Evolutionary conservation across 1,284 basidiomycete species (phyloP).

Genomic region (Puccinia hordei): DNA sequence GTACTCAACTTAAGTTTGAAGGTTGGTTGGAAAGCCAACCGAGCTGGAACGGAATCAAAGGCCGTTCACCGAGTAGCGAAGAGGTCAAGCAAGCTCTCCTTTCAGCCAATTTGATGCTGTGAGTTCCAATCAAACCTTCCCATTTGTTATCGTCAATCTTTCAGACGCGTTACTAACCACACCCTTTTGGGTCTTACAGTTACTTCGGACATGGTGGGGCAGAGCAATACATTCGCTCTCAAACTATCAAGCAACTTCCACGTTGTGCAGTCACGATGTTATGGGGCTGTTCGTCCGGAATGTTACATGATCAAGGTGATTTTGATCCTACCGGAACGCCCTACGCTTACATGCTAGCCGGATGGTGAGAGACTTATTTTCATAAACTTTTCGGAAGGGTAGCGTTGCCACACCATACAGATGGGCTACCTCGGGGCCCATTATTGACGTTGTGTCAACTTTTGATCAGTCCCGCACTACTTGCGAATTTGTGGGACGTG

Average conservation of each 20-base stretch:
- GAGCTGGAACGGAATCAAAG: conserved; percentile 82
- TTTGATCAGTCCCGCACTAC: conserved; percentile 75
- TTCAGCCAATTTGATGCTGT: conserved; percentile 80
- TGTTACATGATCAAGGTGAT: conserved; percentile 83
- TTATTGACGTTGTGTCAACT: not conserved
- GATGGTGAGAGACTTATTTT: conserved; percentile 70
- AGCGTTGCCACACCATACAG: too few relatives aligned
- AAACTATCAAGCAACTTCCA: conserved; percentile 75
- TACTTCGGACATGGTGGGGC: conserved; percentile 97
- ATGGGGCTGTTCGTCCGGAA: conserved; percentile 96
- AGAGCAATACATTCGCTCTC: conserved; percentile 87
- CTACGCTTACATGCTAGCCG: conserved; percentile 90
- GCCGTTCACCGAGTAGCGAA: conserved; percentile 75
- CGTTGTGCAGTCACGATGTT: conserved; percentile 91
- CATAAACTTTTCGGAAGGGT: not conserved
- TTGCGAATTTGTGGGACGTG: conserved; percentile 97
- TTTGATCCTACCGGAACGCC: conserved; percentile 90
- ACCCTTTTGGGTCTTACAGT: conserved; percentile 61
- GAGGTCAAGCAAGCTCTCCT: conserved; percentile 73
- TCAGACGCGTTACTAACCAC: not conserved
- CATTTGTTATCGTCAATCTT: not conserved
- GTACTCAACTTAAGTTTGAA: conserved; percentile 80
- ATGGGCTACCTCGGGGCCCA: not conserved
- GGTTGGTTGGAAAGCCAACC: conserved; percentile 67
- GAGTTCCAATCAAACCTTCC: conserved; percentile 59